Percentiles rank a stretch among this genome's conserved stretches.
These are phyloP conservation scores for Paecilomyces sp. DNA, from an alignment of 2,329 filamentous ascomycete species.

Conservation along the genomic window DNA sequence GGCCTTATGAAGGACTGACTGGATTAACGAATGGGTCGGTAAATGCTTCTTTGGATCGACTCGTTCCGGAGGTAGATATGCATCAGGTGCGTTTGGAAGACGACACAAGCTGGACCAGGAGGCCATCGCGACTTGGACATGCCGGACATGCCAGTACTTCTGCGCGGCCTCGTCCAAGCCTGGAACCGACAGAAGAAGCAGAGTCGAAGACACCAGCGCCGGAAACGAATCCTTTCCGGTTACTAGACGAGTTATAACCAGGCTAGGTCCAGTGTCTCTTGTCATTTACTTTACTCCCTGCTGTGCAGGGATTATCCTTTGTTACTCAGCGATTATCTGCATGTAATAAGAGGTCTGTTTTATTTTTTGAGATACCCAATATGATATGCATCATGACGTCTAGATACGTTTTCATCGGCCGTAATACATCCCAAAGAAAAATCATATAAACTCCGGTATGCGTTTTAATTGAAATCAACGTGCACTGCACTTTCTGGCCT, in stretches of 20 bases:
- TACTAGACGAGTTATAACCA: neutral
- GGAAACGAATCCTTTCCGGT: neutral
- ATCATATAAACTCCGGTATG: neutral
- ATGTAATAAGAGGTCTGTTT: constrained; percentile 1
- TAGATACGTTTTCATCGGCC: neutral
- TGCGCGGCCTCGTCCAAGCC: neutral
- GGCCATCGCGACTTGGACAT: neutral
- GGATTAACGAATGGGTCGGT: neutral
- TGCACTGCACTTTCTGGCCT: neutral
- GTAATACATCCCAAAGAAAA: neutral
- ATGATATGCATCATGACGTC: neutral
- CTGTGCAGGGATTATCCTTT: neutral
- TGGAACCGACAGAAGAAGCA: neutral
- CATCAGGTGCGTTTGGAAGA: constrained; percentile 3
- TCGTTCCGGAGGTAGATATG: neutral
- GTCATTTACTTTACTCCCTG: neutral
- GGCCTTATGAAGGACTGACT: constrained; percentile 6
- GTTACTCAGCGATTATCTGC: neutral
- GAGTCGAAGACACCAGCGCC: neutral
- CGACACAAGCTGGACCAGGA: neutral
- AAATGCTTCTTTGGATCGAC: neutral
- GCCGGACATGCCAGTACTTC: neutral
- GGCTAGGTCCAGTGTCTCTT: neutral
- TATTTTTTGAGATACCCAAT: neutral
- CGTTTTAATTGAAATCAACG: neutral